Evolutionary conservation across 805 yeast species (phyloP).

Genomic region (Saturnispora serradocipensis): DNA sequence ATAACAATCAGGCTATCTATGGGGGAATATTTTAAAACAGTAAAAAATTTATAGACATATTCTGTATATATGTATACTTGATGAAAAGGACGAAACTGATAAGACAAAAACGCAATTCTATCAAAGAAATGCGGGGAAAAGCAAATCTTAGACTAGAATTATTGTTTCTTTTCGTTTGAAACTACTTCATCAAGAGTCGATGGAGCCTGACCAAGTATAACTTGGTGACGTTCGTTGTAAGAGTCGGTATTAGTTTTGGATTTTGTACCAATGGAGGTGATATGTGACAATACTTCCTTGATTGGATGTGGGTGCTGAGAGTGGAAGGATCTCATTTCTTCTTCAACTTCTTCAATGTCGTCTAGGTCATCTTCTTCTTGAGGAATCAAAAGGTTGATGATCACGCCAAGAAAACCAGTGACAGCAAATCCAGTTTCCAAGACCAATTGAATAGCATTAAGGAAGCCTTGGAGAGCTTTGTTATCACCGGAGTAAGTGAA

Average conservation of each 20-base stretch:
- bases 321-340: slow-evolving; percentile 46
- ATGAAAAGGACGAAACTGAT: neutral
- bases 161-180: slow-evolving; percentile 5
- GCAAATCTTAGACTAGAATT: neutral
- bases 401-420: slow-evolving; percentile 44
- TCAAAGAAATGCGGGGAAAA: neutral
- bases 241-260: slow-evolving; percentile 6
- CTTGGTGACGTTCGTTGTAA: slow-evolving; percentile 1
- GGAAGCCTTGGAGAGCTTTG: slow-evolving; percentile 36
- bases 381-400: slow-evolving; percentile 41
- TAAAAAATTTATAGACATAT: neutral
- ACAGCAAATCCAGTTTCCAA: slow-evolving; percentile 55
- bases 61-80: neutral
- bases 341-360: slow-evolving; percentile 32
- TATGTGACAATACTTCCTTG: slow-evolving; percentile 8
- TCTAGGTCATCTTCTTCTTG: slow-evolving; percentile 42
- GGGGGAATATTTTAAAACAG: neutral
- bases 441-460: slow-evolving; percentile 43
- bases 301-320: slow-evolving; percentile 23
- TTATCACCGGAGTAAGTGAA: slow-evolving; percentile 44
- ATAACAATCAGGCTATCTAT: neutral
- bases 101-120: neutral
- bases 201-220: slow-evolving; percentile 4
- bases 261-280: slow-evolving; percentile 10
- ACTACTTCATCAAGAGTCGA: neutral